These are phyloP conservation scores for Ganoderma resinaceum DNA, from an alignment of 1,284 basidiomycete species.

Conservation along the genomic window DNA sequence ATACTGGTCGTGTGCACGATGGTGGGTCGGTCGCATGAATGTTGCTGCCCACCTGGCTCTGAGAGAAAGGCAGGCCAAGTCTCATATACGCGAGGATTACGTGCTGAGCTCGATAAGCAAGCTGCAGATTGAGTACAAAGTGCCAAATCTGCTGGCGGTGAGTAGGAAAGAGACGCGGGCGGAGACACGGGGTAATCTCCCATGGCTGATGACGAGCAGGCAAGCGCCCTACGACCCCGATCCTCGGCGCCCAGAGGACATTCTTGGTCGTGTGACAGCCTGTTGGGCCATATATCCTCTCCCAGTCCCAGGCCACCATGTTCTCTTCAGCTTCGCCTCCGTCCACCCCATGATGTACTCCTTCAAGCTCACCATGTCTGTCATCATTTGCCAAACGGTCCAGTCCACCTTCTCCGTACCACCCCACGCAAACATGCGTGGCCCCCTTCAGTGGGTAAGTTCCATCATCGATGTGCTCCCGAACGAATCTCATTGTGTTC, in stretches of 20 bases:
- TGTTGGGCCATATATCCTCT: background rate
- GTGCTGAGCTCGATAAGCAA: background rate
- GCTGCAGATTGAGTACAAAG: background rate
- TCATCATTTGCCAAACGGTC: constrained; percentile 19
- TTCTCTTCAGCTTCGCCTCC: background rate
- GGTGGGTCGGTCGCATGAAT: background rate
- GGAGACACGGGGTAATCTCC: background rate
- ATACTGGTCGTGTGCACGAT: background rate
- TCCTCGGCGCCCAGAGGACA: background rate
- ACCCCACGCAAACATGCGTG: constrained; percentile 6
- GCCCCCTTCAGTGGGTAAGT: constrained; percentile 26
- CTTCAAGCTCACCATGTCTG: constrained; percentile 17
- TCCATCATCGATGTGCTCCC: background rate
- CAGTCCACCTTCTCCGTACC: background rate
- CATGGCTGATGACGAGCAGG: background rate
- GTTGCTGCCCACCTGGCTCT: background rate
- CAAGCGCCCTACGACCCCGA: background rate
- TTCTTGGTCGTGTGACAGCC: constrained; percentile 1
- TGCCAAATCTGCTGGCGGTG: background rate
- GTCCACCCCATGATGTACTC: background rate
- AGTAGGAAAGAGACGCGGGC: background rate
- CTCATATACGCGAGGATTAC: background rate
- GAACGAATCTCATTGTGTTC: background rate
- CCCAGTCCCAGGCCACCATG: background rate
- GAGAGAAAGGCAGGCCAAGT: background rate